Base-by-base conservation (phyloP, 352 stramenopile genomes). In the Globisporangium cystogenes region DNA sequence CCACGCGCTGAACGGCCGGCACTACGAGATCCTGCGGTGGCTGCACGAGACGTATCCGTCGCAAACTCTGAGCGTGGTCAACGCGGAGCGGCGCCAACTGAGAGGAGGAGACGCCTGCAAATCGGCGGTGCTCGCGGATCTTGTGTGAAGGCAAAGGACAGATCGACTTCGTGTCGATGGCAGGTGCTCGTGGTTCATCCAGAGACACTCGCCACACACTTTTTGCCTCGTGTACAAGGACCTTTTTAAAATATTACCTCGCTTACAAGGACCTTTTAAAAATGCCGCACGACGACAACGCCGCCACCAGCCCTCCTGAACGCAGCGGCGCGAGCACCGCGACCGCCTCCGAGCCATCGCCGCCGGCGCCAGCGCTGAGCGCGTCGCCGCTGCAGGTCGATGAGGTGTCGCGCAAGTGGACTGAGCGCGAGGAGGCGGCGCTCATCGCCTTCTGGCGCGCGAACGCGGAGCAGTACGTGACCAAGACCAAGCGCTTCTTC, bases 401-500 rank as follows among this genome's bases (percentile, higher is more conserved):
- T 14, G 51, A 57, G 42, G 43, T 33, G 29, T 51, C 55, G 41
- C 55, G 55, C 55, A 61, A 55, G 48, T 63, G 57, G 57, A 53
- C 35, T 11, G 36, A 58, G 27, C 21, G 35, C 14, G 57, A 63
- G 26, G 57, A 63, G 43, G 21, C 50, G 7, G 57, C 51, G 36
- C 57, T 63, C 36, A 42, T 63, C 21, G 23, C 5, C 7, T 63
- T 51, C 44, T 63, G 57, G 57, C 57, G 51, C 43, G 57, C 40
- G 27, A 51, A 63, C 43, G 43, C 51, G 24, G 24, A 36, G 14
- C 37, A 59, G 50, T 63, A 59, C 51, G 10, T 39, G 42, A 63
- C 43, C 6, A 48, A 48, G 26, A 59, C 52, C 43, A 63, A 63
- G 50, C 51, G 52, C 10, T 54, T 53, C 35, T 63, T 63, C 57